Evolutionary conservation across 2,329 filamentous ascomycete species (phyloP), one percentile per base, ranked within the genome.

Genomic region (Aureobasidium melanogenum): DNA sequence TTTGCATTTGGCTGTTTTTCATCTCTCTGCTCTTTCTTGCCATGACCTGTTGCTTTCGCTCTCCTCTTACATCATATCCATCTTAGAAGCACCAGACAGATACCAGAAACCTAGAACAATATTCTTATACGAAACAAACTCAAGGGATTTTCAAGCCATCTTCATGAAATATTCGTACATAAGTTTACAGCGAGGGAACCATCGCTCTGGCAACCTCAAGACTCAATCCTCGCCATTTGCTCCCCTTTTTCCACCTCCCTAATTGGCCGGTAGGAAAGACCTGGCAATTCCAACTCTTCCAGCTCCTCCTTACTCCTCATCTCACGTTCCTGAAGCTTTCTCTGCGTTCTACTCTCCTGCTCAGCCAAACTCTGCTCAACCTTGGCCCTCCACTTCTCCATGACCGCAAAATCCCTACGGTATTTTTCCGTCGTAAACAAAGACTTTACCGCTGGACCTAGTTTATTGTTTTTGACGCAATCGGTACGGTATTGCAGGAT

Each of bases 401-500:
- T 43, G 64, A 70, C 72, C 47, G 61, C 54, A 17, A 71, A 60
- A 0, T 68, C 73, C 46, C 72, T 67, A 12, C 46, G 61, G 54
- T 70, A 72, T 26, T 69, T 64, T n/a, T 76, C 74, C 66, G 74
- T 73, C 1, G 62, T 63, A 62, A 72, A 72, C 8, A 76, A 65
- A 19, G 68, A 64, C 48, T 69, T 64, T 41, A 72, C 26, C 15
- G 48, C 30, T 0, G 34, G 15, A 3, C 61, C 61, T 24, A 47
- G 55, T 6, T 63, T 44, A 0, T 73, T 73, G 5, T 61, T 61
- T 8, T 58, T 51, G 7, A 69, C 70, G 30, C 32, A 17, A 3
- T 30, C 66, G 59, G 1, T 66, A 46, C 34, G 65, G 65, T 74
- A 68, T 10, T 63, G 60, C 9, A 73, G 63, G 6, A 79, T 73